These are phyloP conservation scores for Chytriomyces confervae DNA, from an alignment of 192 early-diverging fungal species.

Conservation along the genomic window DNA sequence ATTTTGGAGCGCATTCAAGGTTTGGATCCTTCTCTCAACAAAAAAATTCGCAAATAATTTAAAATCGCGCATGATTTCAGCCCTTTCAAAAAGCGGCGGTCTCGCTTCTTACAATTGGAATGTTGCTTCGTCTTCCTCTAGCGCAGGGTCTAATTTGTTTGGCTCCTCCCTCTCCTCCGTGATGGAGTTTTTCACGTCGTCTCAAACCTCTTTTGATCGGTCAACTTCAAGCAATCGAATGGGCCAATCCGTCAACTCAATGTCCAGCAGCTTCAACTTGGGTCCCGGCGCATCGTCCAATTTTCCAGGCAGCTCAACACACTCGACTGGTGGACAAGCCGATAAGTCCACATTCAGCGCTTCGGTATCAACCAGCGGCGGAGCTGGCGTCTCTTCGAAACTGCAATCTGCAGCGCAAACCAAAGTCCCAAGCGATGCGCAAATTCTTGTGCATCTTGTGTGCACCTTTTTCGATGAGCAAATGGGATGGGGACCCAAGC, in stretches of 20 bases:
- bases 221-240: background rate
- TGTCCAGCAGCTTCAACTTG: background rate
- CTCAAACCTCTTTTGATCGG: background rate
- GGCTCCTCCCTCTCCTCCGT: background rate
- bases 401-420: background rate
- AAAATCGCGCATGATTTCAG: conserved; percentile 27
- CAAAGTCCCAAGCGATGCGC: conserved; percentile 19
- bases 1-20: conserved; percentile 48
- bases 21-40: conserved; percentile 8
- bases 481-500: conserved; percentile 40
- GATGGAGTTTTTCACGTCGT: conserved; percentile 4
- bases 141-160: background rate
- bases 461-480: conserved; percentile 49
- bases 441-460: conserved; percentile 52
- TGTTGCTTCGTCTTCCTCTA: conserved; percentile 4
- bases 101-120: conserved; percentile 52
- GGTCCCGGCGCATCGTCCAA: background rate
- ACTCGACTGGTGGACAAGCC: background rate
- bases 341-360: background rate
- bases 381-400: background rate
- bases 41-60: background rate
- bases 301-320: background rate
- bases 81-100: conserved; percentile 42
- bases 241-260: background rate
- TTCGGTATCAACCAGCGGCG: background rate